Evolutionary conservation across 164 flowering plant genomes (phyloP), one percentile per base, ranked within the genome.

Genomic region (Vitis rotundifolia): DNA sequence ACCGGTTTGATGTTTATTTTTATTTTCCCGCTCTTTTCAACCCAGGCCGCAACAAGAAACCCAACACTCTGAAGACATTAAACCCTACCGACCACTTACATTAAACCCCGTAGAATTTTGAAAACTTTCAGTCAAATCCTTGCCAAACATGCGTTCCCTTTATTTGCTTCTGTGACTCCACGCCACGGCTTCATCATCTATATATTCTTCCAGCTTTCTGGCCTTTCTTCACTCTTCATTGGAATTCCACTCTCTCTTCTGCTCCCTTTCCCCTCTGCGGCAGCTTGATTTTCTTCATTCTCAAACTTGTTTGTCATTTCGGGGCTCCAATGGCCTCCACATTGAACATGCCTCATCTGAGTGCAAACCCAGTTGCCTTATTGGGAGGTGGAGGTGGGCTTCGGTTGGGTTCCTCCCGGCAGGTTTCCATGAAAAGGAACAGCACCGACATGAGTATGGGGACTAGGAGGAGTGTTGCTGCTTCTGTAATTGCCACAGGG

Each of bases 111-210:
- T 3, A 5, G 44, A 37, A 37, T 37, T 37, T 6, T 3, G 44
- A 37, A 37, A 37, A 37, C 44, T 2, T 2, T 53, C 52, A 63
- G 76, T 73, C 77, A 75, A 75, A 75, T 26, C 22, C 77, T 75
- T 70, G 77, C 77, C 69, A 64, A 74, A 74, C 77, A 69, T 69
- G 68, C 77, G 2, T 37, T 37, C 10, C 18, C 15, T 37, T 57
- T 58, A 28, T 48, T 49, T 4, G 16, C 12, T 22, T 31, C 19
- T 28, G 13, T 2, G 9, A 16, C 28, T n/a, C 44, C 55, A 29
- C 64, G 13, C 14, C 62, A 26, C 62, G 12, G 31, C 19, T 22
- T 10, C 56, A n/a, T 9, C 12, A 37, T 61, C 22, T 62, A 62
- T 62, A 62, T 64, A 49, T 37, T 13, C 13, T 49, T 48, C 56